Percentiles rank a stretch among this genome's conserved stretches.
These are phyloP conservation scores for Xanthoceras sorbifolium DNA, from an alignment of 345 rosid species.

Conservation along the genomic window DNA sequence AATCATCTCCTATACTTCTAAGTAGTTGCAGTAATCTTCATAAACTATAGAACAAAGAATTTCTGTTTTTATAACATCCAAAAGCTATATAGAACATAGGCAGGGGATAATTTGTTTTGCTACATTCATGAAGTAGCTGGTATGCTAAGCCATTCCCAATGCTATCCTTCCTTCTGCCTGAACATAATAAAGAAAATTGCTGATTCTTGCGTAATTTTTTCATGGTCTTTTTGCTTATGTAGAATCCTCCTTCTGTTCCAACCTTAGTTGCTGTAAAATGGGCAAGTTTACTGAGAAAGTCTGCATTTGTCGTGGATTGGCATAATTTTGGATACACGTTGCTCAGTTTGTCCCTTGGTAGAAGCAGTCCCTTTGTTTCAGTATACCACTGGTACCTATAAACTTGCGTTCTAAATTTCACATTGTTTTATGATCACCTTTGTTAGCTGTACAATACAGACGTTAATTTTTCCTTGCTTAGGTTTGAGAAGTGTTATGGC, in stretches of 20 bases:
- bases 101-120: background rate
- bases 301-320: constrained; percentile 87
- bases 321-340: constrained; percentile 97
- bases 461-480: constrained; percentile 30
- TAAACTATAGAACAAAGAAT: background rate
- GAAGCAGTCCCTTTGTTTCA: constrained; percentile 72
- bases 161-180: background rate
- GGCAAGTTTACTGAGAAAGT: constrained; percentile 79
- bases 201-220: background rate
- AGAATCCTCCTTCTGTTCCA: constrained; percentile 99
- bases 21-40: background rate
- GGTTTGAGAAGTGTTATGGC: constrained; percentile 86
- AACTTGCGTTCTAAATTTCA: constrained; percentile 14
- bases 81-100: background rate
- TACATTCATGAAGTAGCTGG: background rate
- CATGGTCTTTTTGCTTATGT: constrained; percentile 25
- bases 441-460: background rate
- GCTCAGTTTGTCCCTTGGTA: constrained; percentile 85
- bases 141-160: background rate
- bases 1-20: background rate
- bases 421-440: background rate
- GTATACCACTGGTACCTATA: constrained; percentile 72
- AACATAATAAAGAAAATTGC: background rate
- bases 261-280: constrained; percentile 83
- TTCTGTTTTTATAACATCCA: background rate